Evolutionary conservation across 441 rosid species (phyloP).

Genomic region (Populus tomentosa): DNA sequence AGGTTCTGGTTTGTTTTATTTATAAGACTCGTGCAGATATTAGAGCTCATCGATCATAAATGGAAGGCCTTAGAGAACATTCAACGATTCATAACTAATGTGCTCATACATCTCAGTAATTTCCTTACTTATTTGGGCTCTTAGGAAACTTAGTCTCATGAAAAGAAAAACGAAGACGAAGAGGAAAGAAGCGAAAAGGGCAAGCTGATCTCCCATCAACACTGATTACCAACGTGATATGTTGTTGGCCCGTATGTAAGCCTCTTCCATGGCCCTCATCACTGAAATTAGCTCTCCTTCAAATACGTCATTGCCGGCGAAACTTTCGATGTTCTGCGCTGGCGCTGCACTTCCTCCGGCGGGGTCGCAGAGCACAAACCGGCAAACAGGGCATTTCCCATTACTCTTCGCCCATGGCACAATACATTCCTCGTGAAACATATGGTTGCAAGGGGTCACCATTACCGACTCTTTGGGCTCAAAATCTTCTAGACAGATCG

Average conservation of each 20-base stretch:
- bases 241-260: slow-evolving; percentile 12
- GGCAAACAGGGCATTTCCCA: slow-evolving; percentile 73
- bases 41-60: too few species aligned
- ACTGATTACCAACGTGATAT: background rate
- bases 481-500: slow-evolving; percentile 79
- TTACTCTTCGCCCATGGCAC: slow-evolving; percentile 63
- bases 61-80: too few species aligned
- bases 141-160: background rate
- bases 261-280: slow-evolving; percentile 44
- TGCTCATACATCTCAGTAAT: background rate
- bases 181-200: background rate
- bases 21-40: too few species aligned
- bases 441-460: slow-evolving; percentile 82
- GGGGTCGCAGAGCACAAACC: slow-evolving; percentile 36
- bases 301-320: background rate
- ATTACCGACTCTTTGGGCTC: slow-evolving; percentile 55
- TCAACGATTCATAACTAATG: too few species aligned
- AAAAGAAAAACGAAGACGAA: too few species aligned
- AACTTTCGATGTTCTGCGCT: slow-evolving; percentile 5
- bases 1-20: too few species aligned
- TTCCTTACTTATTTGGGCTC: background rate
- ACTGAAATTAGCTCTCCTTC: slow-evolving; percentile 2
- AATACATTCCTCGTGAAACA: slow-evolving; percentile 82
- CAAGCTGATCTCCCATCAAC: background rate
- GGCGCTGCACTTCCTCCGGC: slow-evolving; percentile 6